Conservation (phyloP, 2,329 filamentous ascomycete genomes). For the Colletotrichum salicis region DNA sequence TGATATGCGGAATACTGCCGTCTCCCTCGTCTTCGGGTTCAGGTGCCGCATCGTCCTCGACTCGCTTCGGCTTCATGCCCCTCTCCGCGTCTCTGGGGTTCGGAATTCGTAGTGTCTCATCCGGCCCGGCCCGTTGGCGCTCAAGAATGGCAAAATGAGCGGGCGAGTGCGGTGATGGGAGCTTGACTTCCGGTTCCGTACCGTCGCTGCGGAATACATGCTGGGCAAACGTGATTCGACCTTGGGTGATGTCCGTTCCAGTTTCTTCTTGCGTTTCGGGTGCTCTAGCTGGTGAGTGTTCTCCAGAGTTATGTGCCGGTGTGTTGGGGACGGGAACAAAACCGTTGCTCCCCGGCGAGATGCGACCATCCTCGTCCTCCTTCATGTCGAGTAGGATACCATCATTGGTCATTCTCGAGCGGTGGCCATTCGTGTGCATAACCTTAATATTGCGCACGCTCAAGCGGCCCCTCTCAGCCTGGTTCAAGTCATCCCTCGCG, state of each 20-base stretch:
- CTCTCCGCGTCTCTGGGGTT: constrained; percentile 90
- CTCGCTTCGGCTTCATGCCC: constrained; percentile 74
- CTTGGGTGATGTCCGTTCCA: constrained; percentile 18
- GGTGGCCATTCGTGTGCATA: constrained; percentile 66
- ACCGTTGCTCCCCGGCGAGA: constrained; percentile 35
- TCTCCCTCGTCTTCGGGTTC: constrained; percentile 49
- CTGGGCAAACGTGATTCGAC: constrained; percentile 74
- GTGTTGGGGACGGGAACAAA: constrained; percentile 24
- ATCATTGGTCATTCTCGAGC: constrained; percentile 70
- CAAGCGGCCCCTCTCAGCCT: constrained; percentile 64
- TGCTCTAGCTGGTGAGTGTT: constrained; percentile 16
- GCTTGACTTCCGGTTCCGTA: constrained; percentile 59
- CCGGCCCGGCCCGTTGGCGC: constrained; percentile 79
- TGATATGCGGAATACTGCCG: constrained; percentile 40
- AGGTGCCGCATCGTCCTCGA: constrained; percentile 50
- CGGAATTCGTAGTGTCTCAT: constrained; percentile 84
- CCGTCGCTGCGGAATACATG: constrained; percentile 71
- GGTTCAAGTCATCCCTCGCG: constrained; percentile 53
- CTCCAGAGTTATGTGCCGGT: constrained; percentile 11
- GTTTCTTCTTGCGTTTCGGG: constrained; percentile 7
- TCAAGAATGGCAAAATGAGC: constrained; percentile 91
- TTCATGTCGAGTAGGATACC: constrained; percentile 61
- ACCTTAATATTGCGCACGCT: constrained; percentile 73
- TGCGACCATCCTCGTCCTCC: constrained; percentile 43
- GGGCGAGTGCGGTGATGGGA: constrained; percentile 65